Evolutionary conservation across 192 early-diverging fungal species (phyloP).

Genomic region (Kappamyces sp.): DNA sequence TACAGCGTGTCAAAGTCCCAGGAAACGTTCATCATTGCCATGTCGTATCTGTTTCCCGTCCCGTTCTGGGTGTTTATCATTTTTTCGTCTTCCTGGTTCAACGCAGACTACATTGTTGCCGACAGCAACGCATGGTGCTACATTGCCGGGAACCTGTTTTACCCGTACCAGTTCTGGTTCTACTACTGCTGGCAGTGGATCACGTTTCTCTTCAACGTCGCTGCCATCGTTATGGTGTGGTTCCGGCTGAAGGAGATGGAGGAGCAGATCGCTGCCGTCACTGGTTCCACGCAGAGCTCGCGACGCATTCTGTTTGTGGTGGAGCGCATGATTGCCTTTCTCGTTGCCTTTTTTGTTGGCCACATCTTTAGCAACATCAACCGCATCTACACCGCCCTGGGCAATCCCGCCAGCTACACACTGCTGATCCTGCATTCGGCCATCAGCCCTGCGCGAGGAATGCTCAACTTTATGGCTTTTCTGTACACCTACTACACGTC

Average conservation of each 20-base stretch:
- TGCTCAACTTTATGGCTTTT: constrained; percentile 6
- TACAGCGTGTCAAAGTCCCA: neutral
- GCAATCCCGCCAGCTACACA: neutral
- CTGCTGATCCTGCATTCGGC: constrained; percentile 1
- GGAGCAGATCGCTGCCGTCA: neutral
- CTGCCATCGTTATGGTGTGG: neutral
- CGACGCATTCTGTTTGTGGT: constrained; percentile 3
- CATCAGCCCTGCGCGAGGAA: constrained; percentile 1
- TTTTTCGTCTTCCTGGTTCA: neutral
- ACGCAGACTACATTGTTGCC: neutral
- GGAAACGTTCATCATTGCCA: neutral
- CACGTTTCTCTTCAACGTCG: constrained; percentile 8
- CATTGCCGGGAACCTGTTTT: neutral
- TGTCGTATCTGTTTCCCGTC: neutral
- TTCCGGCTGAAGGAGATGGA: neutral
- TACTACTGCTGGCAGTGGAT: neutral
- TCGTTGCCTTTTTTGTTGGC: constrained; percentile 9
- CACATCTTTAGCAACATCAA: constrained; percentile 2
- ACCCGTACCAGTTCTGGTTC: neutral
- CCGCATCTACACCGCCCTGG: neutral
- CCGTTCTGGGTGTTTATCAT: neutral
- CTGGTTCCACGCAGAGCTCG: neutral
- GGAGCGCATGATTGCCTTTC: neutral
- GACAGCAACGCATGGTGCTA: constrained; percentile 1
- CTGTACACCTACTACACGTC: neutral